These are phyloP conservation scores for Penicillium brevicompactum DNA, from an alignment of 2,329 filamentous ascomycete species.

Conservation along the genomic window DNA sequence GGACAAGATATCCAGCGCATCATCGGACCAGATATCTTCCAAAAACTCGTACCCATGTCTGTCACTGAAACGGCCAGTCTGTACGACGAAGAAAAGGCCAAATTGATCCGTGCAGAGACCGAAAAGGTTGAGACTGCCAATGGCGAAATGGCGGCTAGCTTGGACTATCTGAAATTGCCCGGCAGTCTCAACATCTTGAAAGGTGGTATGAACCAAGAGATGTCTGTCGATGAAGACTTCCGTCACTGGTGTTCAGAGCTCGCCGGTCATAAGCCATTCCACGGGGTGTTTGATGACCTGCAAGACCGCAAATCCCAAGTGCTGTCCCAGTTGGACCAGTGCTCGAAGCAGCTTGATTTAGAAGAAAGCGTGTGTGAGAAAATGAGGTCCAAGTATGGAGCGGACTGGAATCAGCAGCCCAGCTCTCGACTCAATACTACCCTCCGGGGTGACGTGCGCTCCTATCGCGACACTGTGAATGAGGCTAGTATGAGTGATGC, in stretches of 20 bases:
- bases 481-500: conserved; percentile 85
- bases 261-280: conserved; percentile 79
- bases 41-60: conserved; percentile 92
- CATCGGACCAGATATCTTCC: conserved; percentile 94
- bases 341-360: conserved; percentile 88
- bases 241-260: conserved; percentile 92
- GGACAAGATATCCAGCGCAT: conserved; percentile 97
- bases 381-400: conserved; percentile 96
- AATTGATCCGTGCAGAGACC: conserved; percentile 87
- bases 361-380: conserved; percentile 98
- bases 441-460: conserved; percentile 80
- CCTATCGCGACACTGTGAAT: conserved; percentile 84
- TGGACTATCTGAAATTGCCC: conserved; percentile 91
- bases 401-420: conserved; percentile 95
- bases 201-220: conserved; percentile 87
- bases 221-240: conserved; percentile 87
- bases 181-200: conserved; percentile 88
- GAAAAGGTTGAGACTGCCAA: conserved; percentile 92
- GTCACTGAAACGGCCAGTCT: conserved; percentile 96
- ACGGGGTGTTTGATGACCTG: conserved; percentile 75
- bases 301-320: conserved; percentile 77
- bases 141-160: conserved; percentile 89
- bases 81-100: conserved; percentile 98
- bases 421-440: conserved; percentile 88
- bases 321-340: conserved; percentile 70